Evolutionary conservation across 2,329 filamentous ascomycete species (phyloP).

Genomic region (Gremmenia infestans): DNA sequence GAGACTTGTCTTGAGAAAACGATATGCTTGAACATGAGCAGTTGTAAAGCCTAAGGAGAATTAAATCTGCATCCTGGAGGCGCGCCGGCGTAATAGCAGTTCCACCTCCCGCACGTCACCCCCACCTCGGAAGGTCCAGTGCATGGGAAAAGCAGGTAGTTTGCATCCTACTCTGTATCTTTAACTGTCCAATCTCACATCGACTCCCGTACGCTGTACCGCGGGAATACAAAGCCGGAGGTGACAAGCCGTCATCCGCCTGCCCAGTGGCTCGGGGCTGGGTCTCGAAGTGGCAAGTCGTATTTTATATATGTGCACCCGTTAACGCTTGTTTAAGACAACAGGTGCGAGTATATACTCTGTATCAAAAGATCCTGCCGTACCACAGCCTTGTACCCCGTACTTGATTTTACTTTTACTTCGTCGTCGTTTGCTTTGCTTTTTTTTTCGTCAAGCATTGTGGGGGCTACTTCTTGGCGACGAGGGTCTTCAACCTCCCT

Average conservation of each 20-base stretch:
- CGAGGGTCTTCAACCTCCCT: not conserved
- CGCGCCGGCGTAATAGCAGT: not conserved
- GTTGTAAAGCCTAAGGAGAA: not conserved
- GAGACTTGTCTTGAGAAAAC: not conserved
- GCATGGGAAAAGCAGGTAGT: not conserved
- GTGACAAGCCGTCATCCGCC: not conserved
- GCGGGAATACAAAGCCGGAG: not conserved
- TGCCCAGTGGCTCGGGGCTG: not conserved
- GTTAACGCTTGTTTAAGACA: not conserved
- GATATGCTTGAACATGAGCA: not conserved
- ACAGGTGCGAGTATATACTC: not conserved
- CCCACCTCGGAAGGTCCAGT: not conserved
- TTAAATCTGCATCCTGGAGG: not conserved
- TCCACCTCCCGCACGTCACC: conserved; percentile 4
- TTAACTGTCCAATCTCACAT: not conserved
- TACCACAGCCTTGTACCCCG: not conserved
- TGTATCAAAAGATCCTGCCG: not conserved
- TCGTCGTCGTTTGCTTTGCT: not conserved
- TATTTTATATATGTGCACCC: not conserved
- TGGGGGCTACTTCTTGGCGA: not conserved
- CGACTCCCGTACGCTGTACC: not conserved
- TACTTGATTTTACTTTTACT: not conserved
- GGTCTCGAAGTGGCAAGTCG: not conserved
- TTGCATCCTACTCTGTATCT: not conserved
- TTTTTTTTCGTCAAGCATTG: not conserved